phyloP scores from a whole-genome alignment of 176 grass and related monocot genomes.

The Oryza punctata region DNA sequence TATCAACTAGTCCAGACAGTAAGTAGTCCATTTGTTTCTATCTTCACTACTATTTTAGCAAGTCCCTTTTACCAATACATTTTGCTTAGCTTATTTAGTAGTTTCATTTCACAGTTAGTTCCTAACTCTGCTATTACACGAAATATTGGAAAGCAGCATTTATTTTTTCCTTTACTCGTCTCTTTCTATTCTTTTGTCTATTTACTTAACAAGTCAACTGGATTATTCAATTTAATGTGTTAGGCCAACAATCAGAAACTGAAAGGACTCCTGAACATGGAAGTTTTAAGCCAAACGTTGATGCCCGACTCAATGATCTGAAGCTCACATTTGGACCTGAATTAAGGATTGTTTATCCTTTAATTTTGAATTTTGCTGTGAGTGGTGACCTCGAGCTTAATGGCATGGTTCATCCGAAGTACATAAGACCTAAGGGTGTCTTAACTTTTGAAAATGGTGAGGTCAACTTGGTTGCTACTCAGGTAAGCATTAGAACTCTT shows the following conservation, averaged over 20 bases:
- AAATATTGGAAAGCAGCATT: constrained; percentile 17
- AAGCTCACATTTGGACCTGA: constrained; percentile 93
- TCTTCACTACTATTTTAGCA: constrained; percentile 21
- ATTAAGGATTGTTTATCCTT: constrained; percentile 90
- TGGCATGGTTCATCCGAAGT: constrained; percentile 89
- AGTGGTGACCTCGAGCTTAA: constrained; percentile 89
- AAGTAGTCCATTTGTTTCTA: constrained; percentile 42
- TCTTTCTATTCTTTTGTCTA: neutral
- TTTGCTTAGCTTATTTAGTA: constrained; percentile 7
- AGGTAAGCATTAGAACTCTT: constrained; percentile 54
- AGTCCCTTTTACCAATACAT: neutral
- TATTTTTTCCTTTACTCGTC: neutral
- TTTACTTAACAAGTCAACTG: constrained; percentile 39
- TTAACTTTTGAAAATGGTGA: constrained; percentile 97
- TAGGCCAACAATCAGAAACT: constrained; percentile 72
- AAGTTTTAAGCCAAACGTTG: constrained; percentile 64
- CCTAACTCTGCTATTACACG: neutral
- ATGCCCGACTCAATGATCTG: constrained; percentile 77
- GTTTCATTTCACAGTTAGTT: neutral
- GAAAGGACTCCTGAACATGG: constrained; percentile 70
- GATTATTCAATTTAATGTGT: constrained; percentile 23
- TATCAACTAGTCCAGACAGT: constrained; percentile 60
- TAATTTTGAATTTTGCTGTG: constrained; percentile 97
- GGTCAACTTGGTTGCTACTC: constrained; percentile 96
- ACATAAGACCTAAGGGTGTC: constrained; percentile 89